These are phyloP conservation scores for Volutella citrinella DNA, from an alignment of 2,329 filamentous ascomycete genomes.

Conservation along the genomic window DNA sequence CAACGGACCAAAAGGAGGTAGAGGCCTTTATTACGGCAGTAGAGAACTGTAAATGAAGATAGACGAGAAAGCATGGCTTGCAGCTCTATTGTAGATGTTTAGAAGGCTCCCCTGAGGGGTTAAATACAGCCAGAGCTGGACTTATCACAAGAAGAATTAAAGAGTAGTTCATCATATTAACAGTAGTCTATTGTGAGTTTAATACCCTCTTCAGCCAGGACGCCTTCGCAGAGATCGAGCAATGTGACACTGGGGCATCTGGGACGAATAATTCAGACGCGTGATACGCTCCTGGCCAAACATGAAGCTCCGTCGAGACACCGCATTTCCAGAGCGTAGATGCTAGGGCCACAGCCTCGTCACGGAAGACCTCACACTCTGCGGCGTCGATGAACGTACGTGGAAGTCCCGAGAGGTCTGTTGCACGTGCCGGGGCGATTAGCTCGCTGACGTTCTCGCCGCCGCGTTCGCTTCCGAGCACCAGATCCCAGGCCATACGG, in stretches of 20 bases:
- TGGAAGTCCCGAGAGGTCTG: not conserved
- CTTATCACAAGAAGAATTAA: no score
- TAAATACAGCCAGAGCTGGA: no score
- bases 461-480: not conserved
- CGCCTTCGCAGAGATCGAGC: not conserved
- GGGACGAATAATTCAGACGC: not conserved
- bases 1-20: slow-evolving; percentile 41
- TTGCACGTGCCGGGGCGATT: not conserved
- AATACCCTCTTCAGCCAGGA: slow-evolving; percentile 1
- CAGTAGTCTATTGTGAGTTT: no score
- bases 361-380: slow-evolving; percentile 1
- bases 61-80: no score
- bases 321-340: not conserved
- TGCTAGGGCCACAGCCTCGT: slow-evolving; percentile 1
- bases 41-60: no score
- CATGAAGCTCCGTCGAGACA: not conserved
- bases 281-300: slow-evolving; percentile 2
- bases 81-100: no score
- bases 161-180: no score
- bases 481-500: not conserved
- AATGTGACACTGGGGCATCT: not conserved
- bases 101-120: no score
- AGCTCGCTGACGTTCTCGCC: not conserved
- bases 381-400: not conserved
- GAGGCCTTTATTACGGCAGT: slow-evolving; percentile 31